Evolutionary conservation across 1,284 basidiomycete genomes (phyloP).

Genomic region (Melampsora americana): DNA sequence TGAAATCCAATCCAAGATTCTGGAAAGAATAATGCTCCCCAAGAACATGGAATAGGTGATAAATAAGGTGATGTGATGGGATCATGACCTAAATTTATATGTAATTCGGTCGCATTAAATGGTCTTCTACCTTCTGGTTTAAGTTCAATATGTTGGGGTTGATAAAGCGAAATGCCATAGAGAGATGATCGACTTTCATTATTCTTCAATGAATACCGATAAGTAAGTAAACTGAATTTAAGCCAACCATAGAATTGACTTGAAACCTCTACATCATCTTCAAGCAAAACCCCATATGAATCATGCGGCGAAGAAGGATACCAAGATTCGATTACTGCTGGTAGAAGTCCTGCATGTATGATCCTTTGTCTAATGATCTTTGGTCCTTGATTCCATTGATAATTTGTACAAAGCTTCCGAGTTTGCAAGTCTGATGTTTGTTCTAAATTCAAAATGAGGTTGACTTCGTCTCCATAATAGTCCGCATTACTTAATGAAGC

Average conservation of each 20-base stretch:
- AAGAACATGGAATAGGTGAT: conserved; percentile 77
- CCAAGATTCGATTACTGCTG: conserved; percentile 79
- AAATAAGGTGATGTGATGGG: conserved; percentile 67
- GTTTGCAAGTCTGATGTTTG: conserved; percentile 68
- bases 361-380: conserved; percentile 64
- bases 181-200: conserved; percentile 58
- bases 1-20: conserved; percentile 80
- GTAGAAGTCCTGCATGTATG: conserved; percentile 69
- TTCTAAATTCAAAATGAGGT: conserved; percentile 69
- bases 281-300: conserved; percentile 71
- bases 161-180: conserved; percentile 76
- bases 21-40: conserved; percentile 84
- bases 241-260: conserved; percentile 76
- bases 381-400: conserved; percentile 62
- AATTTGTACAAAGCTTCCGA: conserved; percentile 58
- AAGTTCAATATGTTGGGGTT: conserved; percentile 73
- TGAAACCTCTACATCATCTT: conserved; percentile 78
- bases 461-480: conserved; percentile 67
- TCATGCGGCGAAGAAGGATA: conserved; percentile 66
- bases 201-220: conserved; percentile 60
- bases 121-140: conserved; percentile 65
- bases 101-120: conserved; percentile 65
- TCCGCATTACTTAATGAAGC: conserved; percentile 62
- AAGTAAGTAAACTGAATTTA: conserved; percentile 69
- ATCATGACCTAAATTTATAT: conserved; percentile 57